Evolutionary conservation across 306 rosid genomes (phyloP).

Genomic region (Senna siamea): DNA sequence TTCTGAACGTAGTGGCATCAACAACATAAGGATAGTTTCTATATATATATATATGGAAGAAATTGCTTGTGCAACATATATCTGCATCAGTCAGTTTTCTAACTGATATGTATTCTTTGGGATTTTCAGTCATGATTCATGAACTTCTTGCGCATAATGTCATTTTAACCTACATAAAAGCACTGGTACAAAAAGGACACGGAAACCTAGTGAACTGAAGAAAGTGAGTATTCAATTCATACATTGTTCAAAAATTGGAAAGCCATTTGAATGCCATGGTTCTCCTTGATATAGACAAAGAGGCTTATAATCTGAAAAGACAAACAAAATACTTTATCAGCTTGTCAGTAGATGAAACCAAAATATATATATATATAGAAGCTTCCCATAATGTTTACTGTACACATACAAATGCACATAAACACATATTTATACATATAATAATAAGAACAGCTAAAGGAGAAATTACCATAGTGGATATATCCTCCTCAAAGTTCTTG

Average conservation of each 20-base stretch:
- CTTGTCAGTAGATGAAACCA: slow-evolving; percentile 22
- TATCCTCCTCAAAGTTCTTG: slow-evolving; percentile 62
- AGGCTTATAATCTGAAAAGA: slow-evolving; percentile 62
- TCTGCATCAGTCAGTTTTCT: slow-evolving; percentile 21
- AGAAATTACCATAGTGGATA: slow-evolving; percentile 68
- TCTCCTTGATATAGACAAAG: slow-evolving; percentile 67
- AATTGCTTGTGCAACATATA: slow-evolving; percentile 30
- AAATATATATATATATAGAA: slow-evolving; percentile 1
- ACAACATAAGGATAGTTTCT: neutral
- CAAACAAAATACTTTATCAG: slow-evolving; percentile 14
- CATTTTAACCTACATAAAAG: slow-evolving; percentile 22
- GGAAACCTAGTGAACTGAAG: slow-evolving; percentile 34
- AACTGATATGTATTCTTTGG: slow-evolving; percentile 23
- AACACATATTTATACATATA: neutral
- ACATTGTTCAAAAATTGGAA: slow-evolving; percentile 94
- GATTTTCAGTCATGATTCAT: slow-evolving; percentile 28
- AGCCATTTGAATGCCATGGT: slow-evolving; percentile 63
- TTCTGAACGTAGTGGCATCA: slow-evolving; percentile 5
- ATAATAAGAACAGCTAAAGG: slow-evolving; percentile 22
- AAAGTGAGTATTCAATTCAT: slow-evolving; percentile 43
- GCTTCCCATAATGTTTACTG: neutral
- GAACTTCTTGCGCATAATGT: slow-evolving; percentile 24
- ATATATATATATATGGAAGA: neutral
- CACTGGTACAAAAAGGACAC: slow-evolving; percentile 30
- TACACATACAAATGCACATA: neutral